Evolutionary conservation across 345 rosid species (phyloP).

Genomic region (Noccaea bulbosa): DNA sequence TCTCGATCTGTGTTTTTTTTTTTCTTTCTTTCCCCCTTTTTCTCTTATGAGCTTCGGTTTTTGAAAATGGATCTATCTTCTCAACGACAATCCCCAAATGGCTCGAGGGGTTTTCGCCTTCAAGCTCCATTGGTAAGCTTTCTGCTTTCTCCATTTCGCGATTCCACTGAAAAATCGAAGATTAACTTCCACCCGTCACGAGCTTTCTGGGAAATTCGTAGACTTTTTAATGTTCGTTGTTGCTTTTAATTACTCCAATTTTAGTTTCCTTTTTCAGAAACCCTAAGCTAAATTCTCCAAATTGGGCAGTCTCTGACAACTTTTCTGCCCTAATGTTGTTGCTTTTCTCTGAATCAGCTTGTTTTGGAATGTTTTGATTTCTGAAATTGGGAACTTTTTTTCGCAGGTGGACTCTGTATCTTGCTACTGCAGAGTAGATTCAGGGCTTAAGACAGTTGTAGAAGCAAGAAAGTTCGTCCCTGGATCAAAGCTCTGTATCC

Average conservation of each 20-base stretch:
- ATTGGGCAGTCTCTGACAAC: conserved; percentile 22
- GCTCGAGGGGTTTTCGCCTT: conserved; percentile 62
- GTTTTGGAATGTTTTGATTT: not conserved
- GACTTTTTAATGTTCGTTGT: not conserved
- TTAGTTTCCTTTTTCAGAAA: conserved; percentile 37
- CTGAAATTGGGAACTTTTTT: conserved; percentile 28
- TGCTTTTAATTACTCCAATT: conserved; percentile 8
- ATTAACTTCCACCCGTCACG: not conserved
- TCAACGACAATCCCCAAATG: conserved; percentile 57
- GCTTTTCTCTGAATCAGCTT: not conserved
- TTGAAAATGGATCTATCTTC: conserved; percentile 63
- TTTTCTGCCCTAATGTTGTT: conserved; percentile 5
- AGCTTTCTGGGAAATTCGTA: conserved; percentile 11
- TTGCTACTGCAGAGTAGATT: conserved; percentile 93
- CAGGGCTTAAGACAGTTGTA: conserved; percentile 85
- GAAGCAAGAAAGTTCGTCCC: conserved; percentile 97
- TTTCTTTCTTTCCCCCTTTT: not conserved
- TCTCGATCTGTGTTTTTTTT: conserved; percentile 27
- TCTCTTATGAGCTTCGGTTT: conserved; percentile 39
- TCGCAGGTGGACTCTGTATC: conserved; percentile 94
- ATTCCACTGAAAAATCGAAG: not conserved
- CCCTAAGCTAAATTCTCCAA: conserved; percentile 34
- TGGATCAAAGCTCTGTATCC: conserved; percentile 91
- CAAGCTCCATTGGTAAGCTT: conserved; percentile 81
- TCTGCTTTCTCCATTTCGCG: not conserved